Conservation (phyloP, 1,284 basidiomycete species). For the Boletus hoseneyae region DNA sequence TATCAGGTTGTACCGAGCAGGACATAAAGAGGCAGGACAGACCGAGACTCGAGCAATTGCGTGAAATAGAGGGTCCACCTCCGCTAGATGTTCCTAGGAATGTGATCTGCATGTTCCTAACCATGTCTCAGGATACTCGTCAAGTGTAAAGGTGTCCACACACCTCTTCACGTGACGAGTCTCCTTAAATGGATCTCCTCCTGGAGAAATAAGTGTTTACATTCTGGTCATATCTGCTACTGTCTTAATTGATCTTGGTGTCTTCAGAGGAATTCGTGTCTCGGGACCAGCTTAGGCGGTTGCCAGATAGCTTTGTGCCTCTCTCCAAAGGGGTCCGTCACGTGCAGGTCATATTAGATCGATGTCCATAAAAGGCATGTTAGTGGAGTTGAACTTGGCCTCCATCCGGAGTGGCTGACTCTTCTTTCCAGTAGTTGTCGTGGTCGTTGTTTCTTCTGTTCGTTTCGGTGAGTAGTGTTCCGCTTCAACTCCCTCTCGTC, state of each 20-base stretch:
- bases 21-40: not conserved
- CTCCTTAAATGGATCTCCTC: too few relatives aligned
- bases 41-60: slow-evolving; percentile 67
- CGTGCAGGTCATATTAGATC: slow-evolving; percentile 14
- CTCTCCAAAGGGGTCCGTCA: not conserved
- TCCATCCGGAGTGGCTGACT: slow-evolving; percentile 18
- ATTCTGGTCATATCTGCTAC: too few relatives aligned
- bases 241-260: too few relatives aligned
- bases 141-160: too few relatives aligned
- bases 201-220: too few relatives aligned
- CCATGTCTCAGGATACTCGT: slow-evolving; percentile 8
- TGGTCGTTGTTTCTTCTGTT: slow-evolving; percentile 1
- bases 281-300: too few relatives aligned
- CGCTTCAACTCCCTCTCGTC: not conserved
- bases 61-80: slow-evolving; percentile 63
- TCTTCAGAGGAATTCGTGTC: too few relatives aligned
- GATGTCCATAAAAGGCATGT: slow-evolving; percentile 22
- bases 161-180: too few relatives aligned
- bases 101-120: slow-evolving; percentile 41
- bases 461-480: slow-evolving; percentile 14
- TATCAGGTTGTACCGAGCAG: not conserved
- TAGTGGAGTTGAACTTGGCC: slow-evolving; percentile 21
- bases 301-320: too few relatives aligned
- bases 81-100: slow-evolving; percentile 75
- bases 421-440: not conserved